Base-by-base conservation (phyloP, 2,329 filamentous ascomycete species). In the Claviceps monticola region DNA sequence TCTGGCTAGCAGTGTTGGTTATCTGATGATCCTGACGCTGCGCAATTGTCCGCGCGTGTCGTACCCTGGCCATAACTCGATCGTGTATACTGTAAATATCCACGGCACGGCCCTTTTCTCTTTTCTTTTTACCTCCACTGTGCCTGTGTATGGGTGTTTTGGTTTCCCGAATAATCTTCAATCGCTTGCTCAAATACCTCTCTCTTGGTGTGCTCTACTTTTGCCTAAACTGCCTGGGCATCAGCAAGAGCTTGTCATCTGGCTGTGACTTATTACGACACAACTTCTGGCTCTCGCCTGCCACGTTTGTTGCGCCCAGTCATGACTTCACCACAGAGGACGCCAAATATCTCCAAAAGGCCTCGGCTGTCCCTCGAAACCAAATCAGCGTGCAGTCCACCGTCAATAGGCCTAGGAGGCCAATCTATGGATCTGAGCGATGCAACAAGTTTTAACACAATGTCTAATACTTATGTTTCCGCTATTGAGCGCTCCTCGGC, bases 361-460 rank as follows among this genome's bases (percentile, higher is more conserved):
- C 79, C 80, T 2, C 71, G 77, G 60, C 66, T 83, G 56, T 77
- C 75, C 51, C 73, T 80, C 58, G 73, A 78, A 60, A 79, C 72
- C 59, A 76, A 75, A 59, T 67, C 74, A 23, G 62, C 69, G 34
- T 61, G 64, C 52, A 65, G 64, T 37, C 61, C 70, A 3, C 60
- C 58, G 42, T 62, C 66, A 51, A 70, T 66, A 51, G 63, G 70
- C 21, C 56, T 58, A 16, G 58, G 62, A 54, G 61, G 60, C 46
- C 64, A 63, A 51, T 52, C 60, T 41, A 57, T 76, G 41, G 74
- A 82, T 57, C 74, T 77, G 34, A 75, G 71, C 53, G 81, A 80
- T 36, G 78, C 79, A 3, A 83, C 80, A 1, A 70, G 78, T 21
- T 82, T 82, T 67, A 83, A 83, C 65, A 83, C 80, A 2, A 71